These are phyloP conservation scores for Talaromyces thailandensis DNA, from an alignment of 495 filamentous ascomycete genomes.

Conservation along the genomic window DNA sequence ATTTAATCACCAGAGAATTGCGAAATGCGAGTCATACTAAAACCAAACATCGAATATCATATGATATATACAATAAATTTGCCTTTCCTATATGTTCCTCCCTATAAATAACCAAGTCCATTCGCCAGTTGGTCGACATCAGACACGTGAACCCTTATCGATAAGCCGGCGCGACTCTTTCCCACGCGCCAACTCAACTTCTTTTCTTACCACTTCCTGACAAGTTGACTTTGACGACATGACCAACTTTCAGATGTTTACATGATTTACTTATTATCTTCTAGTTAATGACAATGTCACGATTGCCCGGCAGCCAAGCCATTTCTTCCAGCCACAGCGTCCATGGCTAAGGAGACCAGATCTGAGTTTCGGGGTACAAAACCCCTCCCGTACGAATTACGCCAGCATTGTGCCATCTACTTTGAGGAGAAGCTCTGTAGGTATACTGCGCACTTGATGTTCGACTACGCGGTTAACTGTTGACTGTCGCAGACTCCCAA, in stretches of 20 bases:
- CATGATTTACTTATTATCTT: not conserved
- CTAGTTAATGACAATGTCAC: not conserved
- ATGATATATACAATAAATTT: too few relatives aligned
- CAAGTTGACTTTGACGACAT: not conserved
- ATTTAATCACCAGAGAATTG: too few relatives aligned
- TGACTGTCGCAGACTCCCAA: conserved; percentile 45
- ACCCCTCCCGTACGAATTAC: conserved; percentile 51
- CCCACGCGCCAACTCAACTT: not conserved
- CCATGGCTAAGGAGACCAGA: conserved; percentile 10
- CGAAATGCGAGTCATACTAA: too few relatives aligned
- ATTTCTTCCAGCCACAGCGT: conserved; percentile 10
- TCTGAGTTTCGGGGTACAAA: conserved; percentile 41
- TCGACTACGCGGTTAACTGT: conserved; percentile 6
- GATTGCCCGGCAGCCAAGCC: not conserved
- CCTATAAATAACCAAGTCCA: too few relatives aligned
- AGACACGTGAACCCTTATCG: not conserved
- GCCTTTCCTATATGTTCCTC: too few relatives aligned
- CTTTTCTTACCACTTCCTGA: not conserved
- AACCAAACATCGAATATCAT: too few relatives aligned
- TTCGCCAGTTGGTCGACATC: too few relatives aligned
- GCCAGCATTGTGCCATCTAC: conserved; percentile 58
- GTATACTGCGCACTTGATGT: conserved; percentile 10
- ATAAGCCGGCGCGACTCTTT: conserved; percentile 1
- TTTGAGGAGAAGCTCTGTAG: conserved; percentile 68
- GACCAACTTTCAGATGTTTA: not conserved